Conservation (phyloP, 164 flowering plant species). For the Akebia trifoliata region DNA sequence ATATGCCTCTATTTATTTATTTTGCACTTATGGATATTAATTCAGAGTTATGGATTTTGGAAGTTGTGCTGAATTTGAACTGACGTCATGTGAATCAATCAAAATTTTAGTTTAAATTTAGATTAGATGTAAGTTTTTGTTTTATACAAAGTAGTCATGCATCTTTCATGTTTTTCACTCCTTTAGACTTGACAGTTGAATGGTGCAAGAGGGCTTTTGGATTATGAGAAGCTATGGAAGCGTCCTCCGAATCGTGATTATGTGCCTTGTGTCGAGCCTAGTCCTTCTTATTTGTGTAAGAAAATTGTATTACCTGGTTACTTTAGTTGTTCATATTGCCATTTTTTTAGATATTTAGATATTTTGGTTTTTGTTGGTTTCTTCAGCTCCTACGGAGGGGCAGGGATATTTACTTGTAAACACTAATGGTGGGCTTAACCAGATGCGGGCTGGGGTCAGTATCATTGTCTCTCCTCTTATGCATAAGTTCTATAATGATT, state of each 20-base stretch:
- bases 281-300: conserved; percentile 60
- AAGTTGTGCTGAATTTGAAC: neutral
- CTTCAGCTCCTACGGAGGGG: conserved; percentile 61
- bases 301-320: neutral
- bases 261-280: conserved; percentile 66
- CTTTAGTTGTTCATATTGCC: neutral
- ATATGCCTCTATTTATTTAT: neutral
- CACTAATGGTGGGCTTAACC: conserved; percentile 98
- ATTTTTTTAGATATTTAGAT: neutral
- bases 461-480: conserved; percentile 1
- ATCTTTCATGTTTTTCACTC: conserved; percentile 80
- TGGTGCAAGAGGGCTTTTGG: conserved; percentile 36
- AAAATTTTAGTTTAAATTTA: neutral
- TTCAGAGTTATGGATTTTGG: neutral
- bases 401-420: conserved; percentile 81
- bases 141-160: conserved; percentile 46
- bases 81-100: neutral
- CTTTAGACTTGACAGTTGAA: conserved; percentile 90
- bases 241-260: conserved; percentile 63
- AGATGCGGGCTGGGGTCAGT: conserved; percentile 98
- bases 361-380: conserved; percentile 12
- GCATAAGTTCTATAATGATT: neutral
- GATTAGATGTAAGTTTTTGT: conserved; percentile 1
- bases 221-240: conserved; percentile 83
- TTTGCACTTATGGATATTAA: neutral